phyloP scores from a whole-genome alignment of 1,284 basidiomycete genomes.

The Ceraceosorus guamensis region DNA sequence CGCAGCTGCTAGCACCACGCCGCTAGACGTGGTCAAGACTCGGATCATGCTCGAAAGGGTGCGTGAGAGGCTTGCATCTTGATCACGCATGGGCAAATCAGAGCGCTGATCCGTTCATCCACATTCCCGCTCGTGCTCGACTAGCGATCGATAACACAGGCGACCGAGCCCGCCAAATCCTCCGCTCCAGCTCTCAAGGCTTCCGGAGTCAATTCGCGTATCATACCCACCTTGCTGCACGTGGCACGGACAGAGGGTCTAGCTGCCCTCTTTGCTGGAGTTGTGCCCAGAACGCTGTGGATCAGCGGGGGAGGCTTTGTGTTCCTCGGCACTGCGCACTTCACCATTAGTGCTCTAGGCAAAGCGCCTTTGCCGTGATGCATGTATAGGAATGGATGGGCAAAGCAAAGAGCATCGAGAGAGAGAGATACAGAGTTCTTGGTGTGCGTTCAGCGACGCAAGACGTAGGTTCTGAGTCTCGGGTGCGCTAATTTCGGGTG shows the following conservation, averaged over 20 bases:
- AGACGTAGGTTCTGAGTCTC: no score
- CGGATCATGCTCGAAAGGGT: slow-evolving; percentile 81
- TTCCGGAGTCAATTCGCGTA: slow-evolving; percentile 30
- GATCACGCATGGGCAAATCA: no score
- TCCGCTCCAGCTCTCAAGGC: not conserved
- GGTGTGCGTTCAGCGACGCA: no score
- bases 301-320: slow-evolving; percentile 94
- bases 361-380: no score
- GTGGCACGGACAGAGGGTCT: slow-evolving; percentile 71
- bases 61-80: not conserved
- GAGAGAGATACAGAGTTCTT: no score
- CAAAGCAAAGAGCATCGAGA: no score
- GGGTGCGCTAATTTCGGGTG: no score
- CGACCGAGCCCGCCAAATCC: not conserved
- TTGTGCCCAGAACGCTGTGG: slow-evolving; percentile 85
- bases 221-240: slow-evolving; percentile 45
- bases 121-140: no score
- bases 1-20: slow-evolving; percentile 84
- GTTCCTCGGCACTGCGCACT: slow-evolving; percentile 67
- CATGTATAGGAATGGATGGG: no score
- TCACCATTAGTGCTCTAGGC: not conserved
- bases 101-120: no score
- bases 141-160: not conserved
- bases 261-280: slow-evolving; percentile 73
- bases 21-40: slow-evolving; percentile 93